Evolutionary conservation across 2,329 filamentous ascomycete genomes (phyloP), one percentile per base, ranked within the genome.

Genomic region (Bipolaris bicolor): DNA sequence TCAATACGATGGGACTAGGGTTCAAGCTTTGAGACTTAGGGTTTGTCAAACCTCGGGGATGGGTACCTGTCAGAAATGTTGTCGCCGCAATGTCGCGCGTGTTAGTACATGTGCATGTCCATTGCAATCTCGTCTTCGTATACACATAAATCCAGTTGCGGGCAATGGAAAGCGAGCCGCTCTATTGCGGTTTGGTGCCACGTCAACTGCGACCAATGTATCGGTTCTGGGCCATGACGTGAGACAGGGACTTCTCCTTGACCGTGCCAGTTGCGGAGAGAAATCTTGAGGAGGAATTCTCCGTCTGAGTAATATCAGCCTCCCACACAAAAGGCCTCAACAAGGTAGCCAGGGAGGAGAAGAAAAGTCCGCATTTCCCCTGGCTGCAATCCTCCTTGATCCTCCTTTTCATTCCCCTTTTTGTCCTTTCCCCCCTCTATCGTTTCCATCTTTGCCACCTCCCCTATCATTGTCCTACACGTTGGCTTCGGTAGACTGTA

Each of bases 301-400:
- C 26, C 26, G 43, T 46, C 43, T 46, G 43, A 46, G 43, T 46
- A 46, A 46, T 29, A 46, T 20, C n/a, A 34, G 10, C 16, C 15
- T 29, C 26, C 18, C 16, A 20, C 26, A n/a, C 20, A 0, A 2
- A 16, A 1, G 7, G 7, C 2, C 6, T 26, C 11, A 6, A 43
- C 2, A 43, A 1, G 9, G 7, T 15, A 5, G 5, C 40, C 6
- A 43, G 7, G 3, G 9, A 26, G 13, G 9, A 24, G 39, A 41
- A 26, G 6, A 15, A 15, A 16, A 9, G n/a, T 10, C 7, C 3
- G 6, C 18, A 16, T 16, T 18, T 39, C 3, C 15, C 34, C 34
- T 31, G 29, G 29, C 10, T 13, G 10, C 10, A 31, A 3, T 3
- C 29, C 29, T 9, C 10, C 29, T 31, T 29, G 26, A 7, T 11